Percentiles rank a stretch among this genome's conserved stretches.
Conservation (phyloP, 129 eudicot species). For the Daucus carota region DH1_v3.0 NC_030387.2:31689501-31690000, state of each 20-base stretch:
- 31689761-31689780: conserved; percentile 18
- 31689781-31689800: conserved; percentile 28
- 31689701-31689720: conserved; percentile 13
- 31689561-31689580: conserved; percentile 28
- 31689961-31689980: not conserved
- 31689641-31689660: conserved; percentile 13
- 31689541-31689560: conserved; percentile 13
- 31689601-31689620: conserved; percentile 13
- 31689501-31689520: conserved; percentile 25
- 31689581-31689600: conserved; percentile 37
- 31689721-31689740: conserved; percentile 15
- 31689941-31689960: not conserved
- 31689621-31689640: conserved; percentile 12
- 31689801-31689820: conserved; percentile 18
- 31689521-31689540: conserved; percentile 38
- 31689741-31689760: conserved; percentile 14
- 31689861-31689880: conserved; percentile 1
- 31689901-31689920: not conserved
- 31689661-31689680: conserved; percentile 13
- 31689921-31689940: not conserved
- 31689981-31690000: conserved; percentile 4
- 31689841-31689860: conserved; percentile 1
- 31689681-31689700: conserved; percentile 7
- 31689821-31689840: not conserved
- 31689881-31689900: conserved; percentile 9